Evolutionary conservation across 257 asterid species (phyloP).

Genomic region (Misopates orontium): DNA sequence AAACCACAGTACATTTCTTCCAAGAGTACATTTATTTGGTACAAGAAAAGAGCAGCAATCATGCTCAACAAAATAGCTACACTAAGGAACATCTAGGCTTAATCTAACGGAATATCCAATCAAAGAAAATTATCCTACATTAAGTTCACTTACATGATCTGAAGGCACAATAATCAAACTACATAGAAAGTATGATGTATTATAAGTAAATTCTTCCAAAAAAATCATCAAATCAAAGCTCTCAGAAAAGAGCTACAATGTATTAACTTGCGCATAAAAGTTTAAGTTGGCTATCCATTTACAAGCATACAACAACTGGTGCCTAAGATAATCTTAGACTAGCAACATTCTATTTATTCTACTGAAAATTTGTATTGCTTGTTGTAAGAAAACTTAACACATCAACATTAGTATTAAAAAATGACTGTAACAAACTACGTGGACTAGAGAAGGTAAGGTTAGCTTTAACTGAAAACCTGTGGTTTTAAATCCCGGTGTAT

Average conservation of each 20-base stretch:
- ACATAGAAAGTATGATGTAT: not conserved
- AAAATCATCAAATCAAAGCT: not conserved
- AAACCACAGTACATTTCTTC: not conserved
- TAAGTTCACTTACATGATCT: conserved; percentile 2
- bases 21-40: not conserved
- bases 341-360: conserved; percentile 1
- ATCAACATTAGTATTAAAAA: not conserved
- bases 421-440: not conserved
- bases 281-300: not conserved
- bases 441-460: conserved; percentile 12
- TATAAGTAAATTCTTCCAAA: not conserved
- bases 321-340: not conserved
- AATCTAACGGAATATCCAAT: not conserved
- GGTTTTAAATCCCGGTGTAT: conserved; percentile 96
- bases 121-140: not conserved
- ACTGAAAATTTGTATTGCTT: not conserved
- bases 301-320: not conserved
- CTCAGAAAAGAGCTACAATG: not conserved
- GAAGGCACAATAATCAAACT: not conserved
- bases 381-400: not conserved
- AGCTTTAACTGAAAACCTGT: conserved; percentile 57
- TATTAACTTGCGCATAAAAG: not conserved
- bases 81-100: not conserved
- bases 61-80: too few species aligned
- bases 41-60: not conserved